A percentile compares a stretch with the other conserved stretches of the same genome.
Evolutionary conservation across 306 rosid species (phyloP).

Genomic region (Sicyos baderoa): DNA sequence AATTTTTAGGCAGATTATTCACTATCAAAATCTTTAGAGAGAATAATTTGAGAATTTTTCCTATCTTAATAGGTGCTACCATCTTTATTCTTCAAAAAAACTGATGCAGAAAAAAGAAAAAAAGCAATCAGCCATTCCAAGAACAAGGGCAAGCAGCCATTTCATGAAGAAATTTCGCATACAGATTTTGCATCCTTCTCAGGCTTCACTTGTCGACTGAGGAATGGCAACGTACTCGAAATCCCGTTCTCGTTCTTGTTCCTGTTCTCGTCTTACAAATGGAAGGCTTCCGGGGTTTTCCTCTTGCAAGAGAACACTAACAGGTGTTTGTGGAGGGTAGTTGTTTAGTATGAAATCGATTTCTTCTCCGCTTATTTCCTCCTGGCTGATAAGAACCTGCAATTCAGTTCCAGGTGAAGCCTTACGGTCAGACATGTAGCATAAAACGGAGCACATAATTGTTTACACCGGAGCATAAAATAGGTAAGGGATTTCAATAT

Average conservation of each 20-base stretch:
- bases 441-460: background rate
- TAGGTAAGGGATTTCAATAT: background rate
- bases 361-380: slow-evolving; percentile 73
- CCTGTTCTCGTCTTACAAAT: slow-evolving; percentile 33
- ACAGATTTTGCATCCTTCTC: background rate
- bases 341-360: slow-evolving; percentile 57
- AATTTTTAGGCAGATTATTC: background rate
- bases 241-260: slow-evolving; percentile 31
- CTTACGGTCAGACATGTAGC: background rate
- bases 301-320: slow-evolving; percentile 57
- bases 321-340: slow-evolving; percentile 80
- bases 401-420: background rate
- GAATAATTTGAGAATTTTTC: background rate
- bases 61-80: slow-evolving; percentile 8
- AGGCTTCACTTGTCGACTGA: slow-evolving; percentile 41
- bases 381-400: slow-evolving; percentile 72
- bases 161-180: background rate
- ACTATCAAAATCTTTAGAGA: background rate
- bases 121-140: background rate
- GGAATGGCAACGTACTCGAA: slow-evolving; percentile 39
- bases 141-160: background rate
- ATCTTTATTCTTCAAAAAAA: background rate
- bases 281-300: slow-evolving; percentile 57
- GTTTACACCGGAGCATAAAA: background rate
- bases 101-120: background rate